Evolutionary conservation across 768 basidiomycete genomes (phyloP).

Genomic region (Calocybe gangraenosa): DNA sequence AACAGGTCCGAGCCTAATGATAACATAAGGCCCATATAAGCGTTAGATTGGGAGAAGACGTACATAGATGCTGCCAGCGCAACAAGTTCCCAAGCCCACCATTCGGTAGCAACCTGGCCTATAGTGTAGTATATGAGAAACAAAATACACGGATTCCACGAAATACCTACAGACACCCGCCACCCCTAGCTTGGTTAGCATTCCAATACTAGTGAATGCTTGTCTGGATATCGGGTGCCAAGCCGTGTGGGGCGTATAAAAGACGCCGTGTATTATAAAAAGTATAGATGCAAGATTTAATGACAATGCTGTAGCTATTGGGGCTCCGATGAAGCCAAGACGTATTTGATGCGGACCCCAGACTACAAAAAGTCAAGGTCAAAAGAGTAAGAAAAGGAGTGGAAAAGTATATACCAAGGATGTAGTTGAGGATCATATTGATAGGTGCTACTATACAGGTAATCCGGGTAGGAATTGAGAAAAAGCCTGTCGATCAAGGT

Average conservation of each 20-base stretch:
- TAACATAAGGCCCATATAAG: background rate
- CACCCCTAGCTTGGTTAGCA: conserved; percentile 71
- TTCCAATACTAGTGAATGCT: conserved; percentile 63
- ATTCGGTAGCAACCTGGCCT: conserved; percentile 84
- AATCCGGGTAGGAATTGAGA: conserved; percentile 81
- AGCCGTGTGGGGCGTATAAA: conserved; percentile 62
- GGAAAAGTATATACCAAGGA: conserved; percentile 77
- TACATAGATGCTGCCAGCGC: conserved; percentile 52
- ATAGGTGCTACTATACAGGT: conserved; percentile 80
- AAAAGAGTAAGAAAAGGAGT: background rate
- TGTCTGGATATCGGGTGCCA: conserved; percentile 74
- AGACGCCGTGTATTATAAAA: conserved; percentile 61
- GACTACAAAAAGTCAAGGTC: conserved; percentile 33
- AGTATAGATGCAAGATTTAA: conserved; percentile 77
- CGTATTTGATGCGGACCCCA: conserved; percentile 81
- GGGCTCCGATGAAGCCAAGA: conserved; percentile 90
- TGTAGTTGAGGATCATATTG: conserved; percentile 78
- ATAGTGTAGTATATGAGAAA: background rate
- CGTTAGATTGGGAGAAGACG: conserved; percentile 15
- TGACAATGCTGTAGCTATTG: conserved; percentile 82
- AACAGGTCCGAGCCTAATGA: conserved; percentile 67
- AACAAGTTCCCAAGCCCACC: conserved; percentile 96
- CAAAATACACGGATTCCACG: background rate
- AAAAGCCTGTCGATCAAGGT: conserved; percentile 48
- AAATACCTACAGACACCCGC: conserved; percentile 64